phyloP scores from a whole-genome alignment of 2,329 filamentous ascomycete genomes.

The Fusarium drepaniforme region DNA sequence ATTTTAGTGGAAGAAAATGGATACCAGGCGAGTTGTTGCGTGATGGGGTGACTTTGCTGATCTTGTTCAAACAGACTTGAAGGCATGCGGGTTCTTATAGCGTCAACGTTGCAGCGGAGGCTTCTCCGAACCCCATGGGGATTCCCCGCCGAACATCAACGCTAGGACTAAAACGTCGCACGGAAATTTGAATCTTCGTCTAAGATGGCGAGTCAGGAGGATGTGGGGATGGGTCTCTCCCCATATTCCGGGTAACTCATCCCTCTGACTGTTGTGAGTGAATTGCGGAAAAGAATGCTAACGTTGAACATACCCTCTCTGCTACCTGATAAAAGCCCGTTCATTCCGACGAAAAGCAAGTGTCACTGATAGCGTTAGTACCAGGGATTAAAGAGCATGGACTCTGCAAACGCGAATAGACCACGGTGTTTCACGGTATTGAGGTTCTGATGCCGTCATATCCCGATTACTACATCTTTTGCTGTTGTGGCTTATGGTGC shows the following conservation, averaged over 20 bases:
- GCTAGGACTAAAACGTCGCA: constrained; percentile 11
- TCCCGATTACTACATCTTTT: no score
- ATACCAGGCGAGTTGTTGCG: neutral
- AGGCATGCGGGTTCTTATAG: neutral
- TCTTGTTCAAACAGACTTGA: neutral
- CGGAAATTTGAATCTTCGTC: constrained; percentile 16
- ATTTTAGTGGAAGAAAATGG: neutral
- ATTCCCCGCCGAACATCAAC: neutral
- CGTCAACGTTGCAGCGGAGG: neutral
- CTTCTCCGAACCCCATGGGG: constrained; percentile 12
- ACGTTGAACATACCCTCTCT: neutral
- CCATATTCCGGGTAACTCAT: neutral
- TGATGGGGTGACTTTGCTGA: neutral
- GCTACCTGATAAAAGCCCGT: neutral
- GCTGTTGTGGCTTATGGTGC: no score
- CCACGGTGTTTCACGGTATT: no score
- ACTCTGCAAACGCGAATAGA: neutral
- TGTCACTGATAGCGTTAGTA: neutral
- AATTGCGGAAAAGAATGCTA: neutral
- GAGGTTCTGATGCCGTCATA: no score
- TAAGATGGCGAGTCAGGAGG: neutral
- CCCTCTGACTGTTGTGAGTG: no score
- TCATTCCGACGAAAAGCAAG: neutral
- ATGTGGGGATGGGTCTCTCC: neutral
- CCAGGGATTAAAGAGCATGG: neutral